Evolutionary conservation across 768 basidiomycete genomes (phyloP).

Genomic region (Tricholoma furcatifolium): DNA sequence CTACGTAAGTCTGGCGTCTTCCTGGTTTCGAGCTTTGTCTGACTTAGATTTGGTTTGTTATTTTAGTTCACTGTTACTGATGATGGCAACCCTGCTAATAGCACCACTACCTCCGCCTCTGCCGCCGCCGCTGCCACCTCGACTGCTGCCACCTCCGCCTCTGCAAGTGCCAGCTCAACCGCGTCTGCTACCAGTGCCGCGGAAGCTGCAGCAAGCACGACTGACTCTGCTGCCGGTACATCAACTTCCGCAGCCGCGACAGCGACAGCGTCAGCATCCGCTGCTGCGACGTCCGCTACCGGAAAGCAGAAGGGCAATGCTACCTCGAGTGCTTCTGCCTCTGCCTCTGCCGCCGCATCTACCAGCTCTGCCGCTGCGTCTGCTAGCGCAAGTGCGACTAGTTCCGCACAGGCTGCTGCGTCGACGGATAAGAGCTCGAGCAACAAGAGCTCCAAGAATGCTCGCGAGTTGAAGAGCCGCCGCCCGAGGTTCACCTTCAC

Average conservation of each 20-base stretch:
- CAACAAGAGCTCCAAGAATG: neutral
- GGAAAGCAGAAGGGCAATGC: neutral
- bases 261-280: too few relatives aligned
- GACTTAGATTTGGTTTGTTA: conserved; percentile 1
- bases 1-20: conserved; percentile 33
- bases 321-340: neutral
- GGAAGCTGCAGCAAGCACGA: too few relatives aligned
- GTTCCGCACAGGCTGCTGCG: conserved; percentile 2
- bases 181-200: too few relatives aligned
- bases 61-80: conserved; percentile 33
- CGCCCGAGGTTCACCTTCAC: neutral
- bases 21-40: neutral
- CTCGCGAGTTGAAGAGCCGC: neutral
- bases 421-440: neutral
- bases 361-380: conserved; percentile 5
- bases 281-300: conserved; percentile 9
- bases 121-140: conserved; percentile 4
- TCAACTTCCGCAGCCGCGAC: conserved; percentile 5
- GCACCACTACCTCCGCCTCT: conserved; percentile 12
- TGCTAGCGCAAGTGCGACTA: neutral
- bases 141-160: neutral
- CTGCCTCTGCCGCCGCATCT: conserved; percentile 14
- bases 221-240: too few relatives aligned
- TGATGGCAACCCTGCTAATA: conserved; percentile 26
- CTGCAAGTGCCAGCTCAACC: conserved; percentile 2